Evolutionary conservation across 2,329 filamentous ascomycete species (phyloP).

Genomic region (Xylaria polymorpha): DNA sequence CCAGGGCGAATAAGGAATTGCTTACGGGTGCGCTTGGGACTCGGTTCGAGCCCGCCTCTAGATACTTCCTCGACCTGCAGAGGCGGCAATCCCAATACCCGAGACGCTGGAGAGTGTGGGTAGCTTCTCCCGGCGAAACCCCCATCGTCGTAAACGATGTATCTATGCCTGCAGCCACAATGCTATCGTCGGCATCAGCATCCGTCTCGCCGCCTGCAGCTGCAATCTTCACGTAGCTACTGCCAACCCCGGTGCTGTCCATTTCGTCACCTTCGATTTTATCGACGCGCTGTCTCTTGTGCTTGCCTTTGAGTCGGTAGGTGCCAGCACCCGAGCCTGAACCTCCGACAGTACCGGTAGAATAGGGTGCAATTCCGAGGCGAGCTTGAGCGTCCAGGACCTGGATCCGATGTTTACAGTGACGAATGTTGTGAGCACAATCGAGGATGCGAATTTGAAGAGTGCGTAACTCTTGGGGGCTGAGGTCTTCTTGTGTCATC

Average conservation of each 20-base stretch:
- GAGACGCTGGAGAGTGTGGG: constrained; percentile 52
- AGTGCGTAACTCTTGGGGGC: constrained; percentile 56
- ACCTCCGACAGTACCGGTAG: neutral
- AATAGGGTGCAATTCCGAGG: constrained; percentile 31
- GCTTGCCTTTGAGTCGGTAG: constrained; percentile 31
- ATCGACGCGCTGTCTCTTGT: constrained; percentile 40
- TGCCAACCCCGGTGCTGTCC: constrained; percentile 13
- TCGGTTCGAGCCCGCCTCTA: constrained; percentile 54
- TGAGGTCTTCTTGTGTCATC: constrained; percentile 48
- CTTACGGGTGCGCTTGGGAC: constrained; percentile 56
- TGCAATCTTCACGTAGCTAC: constrained; percentile 37
- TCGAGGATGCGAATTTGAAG: constrained; percentile 58
- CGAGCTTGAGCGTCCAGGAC: constrained; percentile 51
- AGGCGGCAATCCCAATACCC: constrained; percentile 61
- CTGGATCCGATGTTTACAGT: constrained; percentile 56
- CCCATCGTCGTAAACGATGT: neutral
- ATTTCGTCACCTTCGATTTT: constrained; percentile 26
- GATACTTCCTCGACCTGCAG: constrained; percentile 57
- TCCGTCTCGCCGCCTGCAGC: constrained; percentile 27
- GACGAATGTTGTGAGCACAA: constrained; percentile 58
- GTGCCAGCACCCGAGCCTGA: neutral
- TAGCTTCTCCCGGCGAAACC: constrained; percentile 38
- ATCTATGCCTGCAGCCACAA: constrained; percentile 23
- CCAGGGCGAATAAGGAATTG: neutral
- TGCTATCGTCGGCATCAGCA: constrained; percentile 29